These are phyloP conservation scores for Allium sativum DNA, from an alignment of 106 monocot genomes.

Conservation along the genomic window DNA sequence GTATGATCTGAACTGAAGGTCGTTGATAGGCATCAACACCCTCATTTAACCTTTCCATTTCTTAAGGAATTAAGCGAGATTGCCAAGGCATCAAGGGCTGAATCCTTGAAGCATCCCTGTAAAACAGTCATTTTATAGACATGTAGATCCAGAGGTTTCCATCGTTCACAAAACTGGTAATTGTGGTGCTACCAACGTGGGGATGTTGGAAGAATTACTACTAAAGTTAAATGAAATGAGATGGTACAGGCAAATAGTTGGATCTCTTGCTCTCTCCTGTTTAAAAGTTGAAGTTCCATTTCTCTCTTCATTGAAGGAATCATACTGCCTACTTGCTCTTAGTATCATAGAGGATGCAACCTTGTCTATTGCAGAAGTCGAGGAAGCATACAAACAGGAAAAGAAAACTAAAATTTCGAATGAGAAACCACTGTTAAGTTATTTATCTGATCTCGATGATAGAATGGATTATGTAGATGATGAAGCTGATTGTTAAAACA, in stretches of 20 bases:
- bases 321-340: conserved; percentile 61
- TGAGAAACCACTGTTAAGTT: conserved; percentile 30
- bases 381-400: conserved; percentile 74
- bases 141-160: conserved; percentile 23
- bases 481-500: conserved; percentile 38
- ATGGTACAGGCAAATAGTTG: conserved; percentile 74
- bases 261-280: conserved; percentile 74
- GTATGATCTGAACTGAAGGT: conserved; percentile 78
- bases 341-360: conserved; percentile 77
- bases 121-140: conserved; percentile 29
- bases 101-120: conserved; percentile 33
- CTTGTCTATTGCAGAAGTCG: conserved; percentile 40
- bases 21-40: conserved; percentile 70
- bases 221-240: conserved; percentile 67
- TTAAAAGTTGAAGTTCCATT: conserved; percentile 62
- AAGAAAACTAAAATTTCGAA: conserved; percentile 54
- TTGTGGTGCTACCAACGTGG: too few species aligned
- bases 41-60: conserved; percentile 86
- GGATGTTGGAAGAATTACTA: conserved; percentile 48
- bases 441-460: conserved; percentile 37
- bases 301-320: conserved; percentile 60
- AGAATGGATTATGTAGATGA: conserved; percentile 34
- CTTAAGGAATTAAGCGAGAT: conserved; percentile 77
- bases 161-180: too few species aligned
- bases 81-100: conserved; percentile 48